Conservation (phyloP, 805 yeast genomes). For the Yarrowia keelungensis region DNA sequence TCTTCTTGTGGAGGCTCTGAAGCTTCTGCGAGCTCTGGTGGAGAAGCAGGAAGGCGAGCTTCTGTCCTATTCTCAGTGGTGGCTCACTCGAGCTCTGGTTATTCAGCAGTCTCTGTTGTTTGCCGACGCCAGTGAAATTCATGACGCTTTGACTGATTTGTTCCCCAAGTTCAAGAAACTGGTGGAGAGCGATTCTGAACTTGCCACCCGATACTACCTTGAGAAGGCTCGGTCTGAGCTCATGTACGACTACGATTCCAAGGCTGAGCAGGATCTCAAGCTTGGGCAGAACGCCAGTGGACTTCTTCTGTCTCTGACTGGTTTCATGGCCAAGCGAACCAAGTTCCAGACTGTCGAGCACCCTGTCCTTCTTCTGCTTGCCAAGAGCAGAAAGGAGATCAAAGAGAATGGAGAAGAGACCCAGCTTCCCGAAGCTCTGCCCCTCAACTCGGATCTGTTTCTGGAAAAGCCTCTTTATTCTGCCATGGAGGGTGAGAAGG, state of each 20-base stretch:
- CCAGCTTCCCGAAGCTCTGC: slow-evolving; percentile 50
- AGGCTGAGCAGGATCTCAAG: slow-evolving; percentile 44
- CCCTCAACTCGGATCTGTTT: slow-evolving; percentile 75
- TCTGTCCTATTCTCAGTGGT: slow-evolving; percentile 43
- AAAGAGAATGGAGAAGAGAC: slow-evolving; percentile 34
- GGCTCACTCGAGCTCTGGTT: slow-evolving; percentile 50
- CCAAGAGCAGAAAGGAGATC: slow-evolving; percentile 54
- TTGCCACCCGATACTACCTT: slow-evolving; percentile 61
- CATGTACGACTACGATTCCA: slow-evolving; percentile 48
- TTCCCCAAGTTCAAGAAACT: slow-evolving; percentile 24
- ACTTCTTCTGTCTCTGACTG: slow-evolving; percentile 75
- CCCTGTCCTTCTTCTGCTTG: slow-evolving; percentile 77
- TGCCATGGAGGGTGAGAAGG: slow-evolving; percentile 21
- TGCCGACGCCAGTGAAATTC: slow-evolving; percentile 45
- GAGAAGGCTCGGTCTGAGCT: slow-evolving; percentile 66
- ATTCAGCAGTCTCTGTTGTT: slow-evolving; percentile 50
- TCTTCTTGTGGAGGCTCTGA: slow-evolving; percentile 55
- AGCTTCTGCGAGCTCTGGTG: slow-evolving; percentile 55
- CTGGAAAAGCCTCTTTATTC: slow-evolving; percentile 76
- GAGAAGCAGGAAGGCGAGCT: slow-evolving; percentile 41
- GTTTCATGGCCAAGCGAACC: slow-evolving; percentile 87
- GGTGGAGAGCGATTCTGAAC: slow-evolving; percentile 40
- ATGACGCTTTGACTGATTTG: slow-evolving; percentile 43
- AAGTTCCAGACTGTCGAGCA: slow-evolving; percentile 76
- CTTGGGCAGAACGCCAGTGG: slow-evolving; percentile 57